phyloP scores from a whole-genome alignment of 805 yeast genomes.

The Pichia ethanolica region DNA sequence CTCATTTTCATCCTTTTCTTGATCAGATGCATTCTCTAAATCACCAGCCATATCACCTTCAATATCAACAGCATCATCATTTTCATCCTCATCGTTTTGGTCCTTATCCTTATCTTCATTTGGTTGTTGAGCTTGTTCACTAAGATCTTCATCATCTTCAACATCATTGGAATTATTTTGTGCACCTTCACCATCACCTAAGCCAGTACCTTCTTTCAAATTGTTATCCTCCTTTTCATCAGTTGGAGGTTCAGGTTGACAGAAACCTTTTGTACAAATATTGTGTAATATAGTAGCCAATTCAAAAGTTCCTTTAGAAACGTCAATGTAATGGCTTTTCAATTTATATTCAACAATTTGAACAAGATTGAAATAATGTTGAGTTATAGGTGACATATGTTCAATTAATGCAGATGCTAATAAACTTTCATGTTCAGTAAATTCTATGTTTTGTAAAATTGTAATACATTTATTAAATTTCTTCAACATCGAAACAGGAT shows the following conservation, averaged over 20 bases:
- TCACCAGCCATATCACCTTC: conserved; percentile 98
- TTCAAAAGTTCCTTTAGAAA: conserved; percentile 55
- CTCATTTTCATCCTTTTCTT: conserved; percentile 39
- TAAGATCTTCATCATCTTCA: conserved; percentile 85
- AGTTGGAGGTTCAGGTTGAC: conserved; percentile 77
- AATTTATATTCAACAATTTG: conserved; percentile 36
- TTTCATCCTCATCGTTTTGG: conserved; percentile 57
- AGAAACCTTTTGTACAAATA: conserved; percentile 77
- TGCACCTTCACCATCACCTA: conserved; percentile 78
- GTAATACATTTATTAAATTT: conserved; percentile 24
- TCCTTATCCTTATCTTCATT: conserved; percentile 66
- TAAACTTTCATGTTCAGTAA: conserved; percentile 31
- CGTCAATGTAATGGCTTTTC: conserved; percentile 41
- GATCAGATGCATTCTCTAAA: conserved; percentile 63
- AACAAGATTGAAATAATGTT: conserved; percentile 49
- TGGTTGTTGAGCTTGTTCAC: conserved; percentile 65
- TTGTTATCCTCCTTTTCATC: conserved; percentile 54
- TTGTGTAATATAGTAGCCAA: conserved; percentile 48
- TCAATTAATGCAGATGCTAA: conserved; percentile 41
- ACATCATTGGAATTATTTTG: conserved; percentile 73
- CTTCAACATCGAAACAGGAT: conserved; percentile 15
- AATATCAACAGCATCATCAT: conserved; percentile 86
- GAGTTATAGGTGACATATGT: conserved; percentile 55
- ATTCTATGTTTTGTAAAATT: conserved; percentile 30
- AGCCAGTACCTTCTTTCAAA: conserved; percentile 85